Evolutionary conservation across 2,329 filamentous ascomycete genomes (phyloP), one percentile per base, ranked within the genome.

Genomic region (Fusarium globosum): DNA sequence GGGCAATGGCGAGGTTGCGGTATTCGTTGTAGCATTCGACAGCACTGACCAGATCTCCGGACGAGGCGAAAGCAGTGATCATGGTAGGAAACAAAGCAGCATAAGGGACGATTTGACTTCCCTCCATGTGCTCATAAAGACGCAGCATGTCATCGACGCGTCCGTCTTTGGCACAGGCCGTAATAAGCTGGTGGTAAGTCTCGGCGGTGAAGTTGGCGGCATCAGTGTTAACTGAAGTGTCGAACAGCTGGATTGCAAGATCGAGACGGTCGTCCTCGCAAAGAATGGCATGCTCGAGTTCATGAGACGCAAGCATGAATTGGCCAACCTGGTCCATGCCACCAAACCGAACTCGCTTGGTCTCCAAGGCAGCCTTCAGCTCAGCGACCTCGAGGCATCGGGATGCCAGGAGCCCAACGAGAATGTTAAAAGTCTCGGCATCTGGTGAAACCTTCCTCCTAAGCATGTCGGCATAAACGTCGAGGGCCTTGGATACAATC

Each of bases 1-100:
- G 89, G 43, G 92, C 91, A 59, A 98, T 90, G n/a, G 96, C 95
- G 46, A 98, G 87, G 51, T 90, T 89, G 79, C 94, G 94, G 87
- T 98, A 98, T 83, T 97, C 94, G 73, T 97, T 96, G 84, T 98
- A 99, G 83, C 94, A 95, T 81, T 97, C 95, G 12, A 98, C 94
- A 26, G 95, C 96, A 76, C 93, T 97, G 77, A 91, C 88, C 49
- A 98, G 85, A 80, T 98, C 95, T 56, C 95, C 93, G 16, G 89
- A 89, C 46, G 89, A 89, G 69, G 94, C 94, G 80, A 97, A 98
- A 1, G 95, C 95, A n/a, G 93, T 91, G 81, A 99, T 98, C 94
- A 99, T 97, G 23, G 92, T 89, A 4, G 95, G 93, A 83, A 97
- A 98, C 59, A 96, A 94, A 51, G 92, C 90, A 11, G 94, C 92